Base-by-base conservation (phyloP, 768 basidiomycete genomes). In the Trametes cubensis region DNA sequence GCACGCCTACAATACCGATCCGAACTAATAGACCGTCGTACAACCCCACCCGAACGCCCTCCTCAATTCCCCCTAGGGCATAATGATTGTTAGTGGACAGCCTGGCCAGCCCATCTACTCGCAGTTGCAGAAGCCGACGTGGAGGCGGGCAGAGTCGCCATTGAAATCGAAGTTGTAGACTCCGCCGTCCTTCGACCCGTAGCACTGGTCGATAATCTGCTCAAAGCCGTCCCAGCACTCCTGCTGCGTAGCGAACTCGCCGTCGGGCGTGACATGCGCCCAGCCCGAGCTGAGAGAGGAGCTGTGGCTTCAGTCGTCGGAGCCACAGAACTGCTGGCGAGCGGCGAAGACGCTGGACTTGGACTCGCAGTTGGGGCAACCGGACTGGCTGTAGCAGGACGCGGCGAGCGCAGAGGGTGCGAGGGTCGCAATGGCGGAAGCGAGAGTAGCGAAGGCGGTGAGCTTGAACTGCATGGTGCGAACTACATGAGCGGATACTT, bases 121-220 rank as follows among this genome's bases (percentile, higher is more conserved):
- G 38, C 51, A 52, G 51, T 28, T 21, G 26, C 54, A 55, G 42
- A 55, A 55, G 18, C n/a, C 54, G 44, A 55, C 54, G n/a, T 46
- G 28, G 18, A 55, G 54, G 42, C 26, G 6, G 15, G 54, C 54
- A 6, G 25, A 26, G n/a, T 55, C n/a, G 4, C 54, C 54, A 28
- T 55, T 45, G 54, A n/a, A 55, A n/a, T 30, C 25, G 26, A 18
- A 55, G 26, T 18, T 20, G 42, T 55, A 45, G 18, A 20, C 15
- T 5, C 54, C 54, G 54, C 54, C 54, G 28, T 55, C 54, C 42
- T 45, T 45, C 18, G 44, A 6, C 4, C 54, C 54, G n/a, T 45
- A 34, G 54, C 54, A 55, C 42, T 55, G 42, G 42, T 55, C 54
- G 54, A 55, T 55, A 28, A 55, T 46, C 18, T 45, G 17, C 54